phyloP scores from a whole-genome alignment of 1,284 basidiomycete species.

The Leccinum solheimii region DNA sequence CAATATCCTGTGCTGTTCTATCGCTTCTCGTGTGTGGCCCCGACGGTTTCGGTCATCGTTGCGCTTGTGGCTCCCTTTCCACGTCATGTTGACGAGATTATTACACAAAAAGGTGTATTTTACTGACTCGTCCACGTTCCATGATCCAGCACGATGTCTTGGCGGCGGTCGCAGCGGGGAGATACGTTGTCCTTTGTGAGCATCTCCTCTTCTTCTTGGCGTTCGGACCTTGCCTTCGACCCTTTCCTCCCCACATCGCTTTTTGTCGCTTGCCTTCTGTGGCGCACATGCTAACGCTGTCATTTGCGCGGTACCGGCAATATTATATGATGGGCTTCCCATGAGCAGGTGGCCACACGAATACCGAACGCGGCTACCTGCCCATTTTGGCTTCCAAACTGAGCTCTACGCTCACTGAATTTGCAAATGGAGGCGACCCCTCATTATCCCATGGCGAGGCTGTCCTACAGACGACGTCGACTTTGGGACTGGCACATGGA shows the following conservation, averaged over 20 bases:
- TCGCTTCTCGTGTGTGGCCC: slow-evolving; percentile 1
- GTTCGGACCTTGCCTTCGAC: neutral
- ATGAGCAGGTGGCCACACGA: slow-evolving; percentile 70
- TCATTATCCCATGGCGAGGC: slow-evolving; percentile 33
- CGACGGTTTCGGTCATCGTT: neutral
- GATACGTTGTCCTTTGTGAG: slow-evolving; percentile 78
- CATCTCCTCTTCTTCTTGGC: slow-evolving; percentile 8
- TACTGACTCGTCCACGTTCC: slow-evolving; percentile 8
- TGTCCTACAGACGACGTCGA: slow-evolving; percentile 4
- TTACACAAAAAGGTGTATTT: neutral
- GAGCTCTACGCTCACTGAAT: slow-evolving; percentile 33
- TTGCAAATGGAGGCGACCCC: slow-evolving; percentile 27
- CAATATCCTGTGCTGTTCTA: slow-evolving; percentile 5
- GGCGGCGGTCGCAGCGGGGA: slow-evolving; percentile 70
- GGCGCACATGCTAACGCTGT: slow-evolving; percentile 14
- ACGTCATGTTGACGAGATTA: slow-evolving; percentile 12
- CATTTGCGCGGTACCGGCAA: slow-evolving; percentile 18
- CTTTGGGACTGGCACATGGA: slow-evolving; percentile 35
- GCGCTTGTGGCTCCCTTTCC: slow-evolving; percentile 4
- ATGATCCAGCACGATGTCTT: slow-evolving; percentile 75
- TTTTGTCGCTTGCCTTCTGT: slow-evolving; percentile 12
- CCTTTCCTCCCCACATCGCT: neutral
- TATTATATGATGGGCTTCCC: neutral
- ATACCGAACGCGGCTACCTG: slow-evolving; percentile 88
- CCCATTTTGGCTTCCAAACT: slow-evolving; percentile 66